These are phyloP conservation scores for Cephaloascus fragrans DNA, from an alignment of 805 yeast genomes.

Conservation along the genomic window DNA sequence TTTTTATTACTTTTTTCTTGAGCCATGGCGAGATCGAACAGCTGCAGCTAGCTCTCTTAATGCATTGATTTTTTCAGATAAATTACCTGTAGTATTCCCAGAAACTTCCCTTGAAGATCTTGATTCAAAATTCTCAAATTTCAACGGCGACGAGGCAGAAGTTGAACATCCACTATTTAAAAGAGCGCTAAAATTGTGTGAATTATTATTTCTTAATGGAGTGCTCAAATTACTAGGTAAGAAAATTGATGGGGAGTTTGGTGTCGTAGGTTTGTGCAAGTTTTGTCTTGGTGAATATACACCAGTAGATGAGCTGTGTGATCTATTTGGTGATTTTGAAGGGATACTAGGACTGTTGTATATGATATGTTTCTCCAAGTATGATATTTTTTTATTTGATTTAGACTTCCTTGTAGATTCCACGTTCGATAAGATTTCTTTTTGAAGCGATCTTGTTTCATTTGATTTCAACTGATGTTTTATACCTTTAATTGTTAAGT, in stretches of 20 bases:
- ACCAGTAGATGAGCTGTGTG: no score
- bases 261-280: not conserved
- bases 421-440: conserved; percentile 1
- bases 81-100: not conserved
- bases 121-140: no score
- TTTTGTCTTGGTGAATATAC: no score
- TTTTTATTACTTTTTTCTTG: no score
- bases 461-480: not conserved
- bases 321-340: no score
- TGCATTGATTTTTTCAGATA: not conserved
- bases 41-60: not conserved
- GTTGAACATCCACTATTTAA: not conserved
- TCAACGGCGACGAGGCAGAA: conserved; percentile 1
- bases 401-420: conserved; percentile 6
- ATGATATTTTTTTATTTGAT: not conserved
- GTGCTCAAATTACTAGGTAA: not conserved
- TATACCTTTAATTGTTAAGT: not conserved
- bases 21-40: not conserved
- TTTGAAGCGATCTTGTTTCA: not conserved
- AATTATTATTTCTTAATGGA: not conserved
- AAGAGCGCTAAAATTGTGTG: not conserved
- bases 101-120: no score
- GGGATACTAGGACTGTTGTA: no score
- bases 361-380: not conserved
- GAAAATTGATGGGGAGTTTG: not conserved